A percentile compares a stretch with the other conserved stretches of the same genome.
phyloP scores from a whole-genome alignment of 768 basidiomycete genomes.

The Cystobasidiopsis lactophilus region DNA sequence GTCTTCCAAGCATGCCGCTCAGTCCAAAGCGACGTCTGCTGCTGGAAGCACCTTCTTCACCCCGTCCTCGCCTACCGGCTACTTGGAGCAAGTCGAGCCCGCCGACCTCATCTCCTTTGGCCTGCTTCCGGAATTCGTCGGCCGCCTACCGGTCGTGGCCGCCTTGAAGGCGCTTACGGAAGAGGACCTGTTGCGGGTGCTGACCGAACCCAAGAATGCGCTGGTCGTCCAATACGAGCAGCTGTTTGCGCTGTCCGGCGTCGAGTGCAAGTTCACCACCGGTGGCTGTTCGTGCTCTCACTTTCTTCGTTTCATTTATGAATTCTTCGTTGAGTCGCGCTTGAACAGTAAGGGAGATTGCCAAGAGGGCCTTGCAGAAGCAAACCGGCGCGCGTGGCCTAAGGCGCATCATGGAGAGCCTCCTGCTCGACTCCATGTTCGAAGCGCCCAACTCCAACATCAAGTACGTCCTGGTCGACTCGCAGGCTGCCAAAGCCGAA shows the following conservation, averaged over 20 bases:
- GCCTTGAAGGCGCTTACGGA: conserved; percentile 57
- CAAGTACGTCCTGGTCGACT: conserved; percentile 4
- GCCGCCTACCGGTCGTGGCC: conserved; percentile 64
- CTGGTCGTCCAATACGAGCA: conserved; percentile 60
- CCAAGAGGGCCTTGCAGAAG: conserved; percentile 48
- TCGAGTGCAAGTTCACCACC: conserved; percentile 42
- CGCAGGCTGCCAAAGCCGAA: neutral
- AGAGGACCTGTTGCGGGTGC: conserved; percentile 61
- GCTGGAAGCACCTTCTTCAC: conserved; percentile 28
- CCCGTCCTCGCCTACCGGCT: conserved; percentile 8
- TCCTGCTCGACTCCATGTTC: conserved; percentile 78
- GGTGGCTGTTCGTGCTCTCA: conserved; percentile 23
- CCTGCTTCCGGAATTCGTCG: conserved; percentile 55
- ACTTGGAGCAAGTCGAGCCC: conserved; percentile 51
- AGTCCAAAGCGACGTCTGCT: conserved; percentile 32
- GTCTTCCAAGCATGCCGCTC: no score
- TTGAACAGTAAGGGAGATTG: conserved; percentile 48
- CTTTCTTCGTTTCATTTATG: no score
- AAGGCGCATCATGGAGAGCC: conserved; percentile 65
- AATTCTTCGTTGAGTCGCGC: no score
- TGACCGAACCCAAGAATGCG: conserved; percentile 79
- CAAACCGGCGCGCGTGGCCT: conserved; percentile 81
- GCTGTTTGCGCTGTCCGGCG: conserved; percentile 2
- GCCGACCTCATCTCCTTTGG: conserved; percentile 65
- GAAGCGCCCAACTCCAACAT: conserved; percentile 21